phyloP scores from a whole-genome alignment of 352 stramenopile species.

The Plasmopara viticola region DNA sequence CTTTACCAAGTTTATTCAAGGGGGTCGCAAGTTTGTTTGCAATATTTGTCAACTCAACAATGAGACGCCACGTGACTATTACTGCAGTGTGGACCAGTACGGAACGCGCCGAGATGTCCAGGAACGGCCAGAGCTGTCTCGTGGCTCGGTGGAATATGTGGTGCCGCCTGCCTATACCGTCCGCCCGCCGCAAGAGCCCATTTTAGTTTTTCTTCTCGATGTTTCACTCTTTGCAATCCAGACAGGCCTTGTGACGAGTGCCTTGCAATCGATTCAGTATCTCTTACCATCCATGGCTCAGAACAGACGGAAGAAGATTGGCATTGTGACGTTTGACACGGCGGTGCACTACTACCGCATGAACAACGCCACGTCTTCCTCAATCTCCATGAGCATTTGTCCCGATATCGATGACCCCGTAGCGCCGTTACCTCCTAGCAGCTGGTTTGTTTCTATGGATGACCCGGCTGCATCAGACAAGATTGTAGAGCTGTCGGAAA shows the following conservation, averaged over 20 bases:
- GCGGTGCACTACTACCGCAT: constrained; percentile 84
- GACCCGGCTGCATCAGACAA: constrained; percentile 64
- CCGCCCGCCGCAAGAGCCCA: constrained; percentile 73
- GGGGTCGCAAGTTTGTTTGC: constrained; percentile 81
- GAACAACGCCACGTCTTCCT: constrained; percentile 39
- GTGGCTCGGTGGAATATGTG: constrained; percentile 82
- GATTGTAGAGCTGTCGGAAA: constrained; percentile 55
- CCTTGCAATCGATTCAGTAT: constrained; percentile 75
- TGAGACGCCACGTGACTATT: constrained; percentile 81
- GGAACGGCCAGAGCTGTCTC: constrained; percentile 71
- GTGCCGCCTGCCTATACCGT: constrained; percentile 80
- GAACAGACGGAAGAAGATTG: constrained; percentile 83
- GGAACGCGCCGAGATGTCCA: constrained; percentile 74
- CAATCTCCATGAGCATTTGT: constrained; percentile 71
- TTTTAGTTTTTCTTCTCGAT: constrained; percentile 85
- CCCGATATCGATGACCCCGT: constrained; percentile 77
- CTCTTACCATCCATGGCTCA: constrained; percentile 63
- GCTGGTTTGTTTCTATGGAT: constrained; percentile 81
- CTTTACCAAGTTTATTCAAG: constrained; percentile 85
- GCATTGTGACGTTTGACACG: constrained; percentile 84
- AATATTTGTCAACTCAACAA: constrained; percentile 86
- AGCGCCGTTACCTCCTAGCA: constrained; percentile 61
- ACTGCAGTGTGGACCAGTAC: constrained; percentile 84
- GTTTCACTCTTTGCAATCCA: constrained; percentile 83
- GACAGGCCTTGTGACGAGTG: constrained; percentile 50